Evolutionary conservation across 495 filamentous ascomycete species (phyloP).

Genomic region (Aspergillus asperescens): DNA sequence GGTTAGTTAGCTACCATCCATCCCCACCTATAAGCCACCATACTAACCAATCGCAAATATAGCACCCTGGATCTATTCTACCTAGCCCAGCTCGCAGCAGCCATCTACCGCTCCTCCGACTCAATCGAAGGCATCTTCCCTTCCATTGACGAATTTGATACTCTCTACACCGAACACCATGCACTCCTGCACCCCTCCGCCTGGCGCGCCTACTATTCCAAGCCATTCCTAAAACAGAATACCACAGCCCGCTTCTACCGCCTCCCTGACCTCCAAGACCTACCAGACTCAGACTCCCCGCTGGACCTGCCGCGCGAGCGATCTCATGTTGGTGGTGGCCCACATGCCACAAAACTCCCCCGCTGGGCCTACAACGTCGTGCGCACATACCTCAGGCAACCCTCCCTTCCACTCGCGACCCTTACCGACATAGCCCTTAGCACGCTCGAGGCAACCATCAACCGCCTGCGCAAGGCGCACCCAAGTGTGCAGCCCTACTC

Average conservation of each 20-base stretch:
- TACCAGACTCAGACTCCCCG: constrained; percentile 20
- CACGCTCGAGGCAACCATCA: constrained; percentile 22
- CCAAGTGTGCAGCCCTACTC: constrained; percentile 19
- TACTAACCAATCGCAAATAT: constrained; percentile 13
- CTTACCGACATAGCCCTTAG: constrained; percentile 20
- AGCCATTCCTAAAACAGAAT: constrained; percentile 16
- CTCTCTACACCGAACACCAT: constrained; percentile 6
- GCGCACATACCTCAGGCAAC: constrained; percentile 16
- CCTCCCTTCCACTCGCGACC: constrained; percentile 15
- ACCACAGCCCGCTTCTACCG: constrained; percentile 24
- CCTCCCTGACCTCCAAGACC: constrained; percentile 24
- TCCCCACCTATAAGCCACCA: neutral
- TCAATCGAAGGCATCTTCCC: constrained; percentile 22
- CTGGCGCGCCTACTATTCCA: constrained; percentile 24
- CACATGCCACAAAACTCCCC: constrained; percentile 18
- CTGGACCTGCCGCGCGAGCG: constrained; percentile 14
- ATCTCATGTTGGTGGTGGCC: constrained; percentile 6
- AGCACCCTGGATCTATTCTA: constrained; percentile 25
- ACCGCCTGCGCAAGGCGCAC: constrained; percentile 15
- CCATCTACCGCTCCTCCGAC: constrained; percentile 20
- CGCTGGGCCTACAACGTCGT: constrained; percentile 20
- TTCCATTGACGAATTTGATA: neutral
- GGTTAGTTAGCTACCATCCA: constrained; percentile 15
- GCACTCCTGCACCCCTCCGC: constrained; percentile 16
- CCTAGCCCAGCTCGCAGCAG: constrained; percentile 24